Evolutionary conservation across 2,329 filamentous ascomycete genomes (phyloP).

Genomic region (Exutisphaerella laricina): DNA sequence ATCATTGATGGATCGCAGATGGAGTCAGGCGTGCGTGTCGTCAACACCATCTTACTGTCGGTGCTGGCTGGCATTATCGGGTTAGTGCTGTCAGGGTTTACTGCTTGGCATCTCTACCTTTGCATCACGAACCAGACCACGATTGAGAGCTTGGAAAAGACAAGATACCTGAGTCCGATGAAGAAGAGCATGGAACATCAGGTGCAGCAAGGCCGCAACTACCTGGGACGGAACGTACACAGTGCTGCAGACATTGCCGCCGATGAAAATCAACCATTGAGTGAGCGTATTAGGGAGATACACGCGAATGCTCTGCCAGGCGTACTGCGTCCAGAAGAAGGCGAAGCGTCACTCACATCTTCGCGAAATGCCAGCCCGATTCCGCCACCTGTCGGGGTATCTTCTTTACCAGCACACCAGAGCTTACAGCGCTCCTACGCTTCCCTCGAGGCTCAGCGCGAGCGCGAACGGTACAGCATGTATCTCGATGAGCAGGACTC

Average conservation of each 20-base stretch:
- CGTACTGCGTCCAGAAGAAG: constrained; percentile 74
- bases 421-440: constrained; percentile 43
- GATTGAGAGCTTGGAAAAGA: constrained; percentile 94
- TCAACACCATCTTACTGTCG: constrained; percentile 84
- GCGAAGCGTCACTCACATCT: constrained; percentile 49
- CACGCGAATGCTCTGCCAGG: constrained; percentile 77
- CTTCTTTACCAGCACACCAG: constrained; percentile 41
- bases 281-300: constrained; percentile 71
- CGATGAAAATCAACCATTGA: constrained; percentile 37
- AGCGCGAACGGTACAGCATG: constrained; percentile 63
- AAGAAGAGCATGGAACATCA: constrained; percentile 64
- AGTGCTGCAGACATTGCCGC: constrained; percentile 5
- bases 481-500: constrained; percentile 90
- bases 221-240: constrained; percentile 42
- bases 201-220: constrained; percentile 34
- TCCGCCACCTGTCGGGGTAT: constrained; percentile 3
- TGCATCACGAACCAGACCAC: constrained; percentile 79
- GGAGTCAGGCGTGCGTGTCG: constrained; percentile 63
- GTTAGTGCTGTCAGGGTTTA: constrained; percentile 82
- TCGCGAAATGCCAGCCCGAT: constrained; percentile 29
- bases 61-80: constrained; percentile 89
- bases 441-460: constrained; percentile 57
- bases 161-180: constrained; percentile 79
- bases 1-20: constrained; percentile 65
- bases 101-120: constrained; percentile 82